A percentile compares a stretch with the other conserved stretches of the same genome.
Evolutionary conservation across 2,329 filamentous ascomycete genomes (phyloP).

Genomic region (Fusarium compactum): DNA sequence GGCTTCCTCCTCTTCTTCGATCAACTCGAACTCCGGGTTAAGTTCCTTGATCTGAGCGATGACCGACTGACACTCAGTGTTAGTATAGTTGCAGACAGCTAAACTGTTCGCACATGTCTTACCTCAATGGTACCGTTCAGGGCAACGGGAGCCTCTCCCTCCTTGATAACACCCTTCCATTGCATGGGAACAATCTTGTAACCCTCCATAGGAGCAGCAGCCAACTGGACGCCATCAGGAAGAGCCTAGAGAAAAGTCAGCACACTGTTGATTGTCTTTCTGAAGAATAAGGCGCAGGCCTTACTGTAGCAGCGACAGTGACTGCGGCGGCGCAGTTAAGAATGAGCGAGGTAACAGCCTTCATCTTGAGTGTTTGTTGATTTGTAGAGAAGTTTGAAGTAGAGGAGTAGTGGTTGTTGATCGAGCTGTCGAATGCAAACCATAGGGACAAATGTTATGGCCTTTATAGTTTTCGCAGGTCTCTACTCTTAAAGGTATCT

Average conservation of each 20-base stretch:
- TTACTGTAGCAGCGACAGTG: neutral
- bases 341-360: neutral
- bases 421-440: neutral
- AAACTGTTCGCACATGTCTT: neutral
- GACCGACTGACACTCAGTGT: neutral
- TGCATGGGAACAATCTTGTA: neutral
- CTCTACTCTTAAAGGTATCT: neutral
- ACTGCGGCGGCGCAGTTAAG: neutral
- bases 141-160: neutral
- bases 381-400: neutral
- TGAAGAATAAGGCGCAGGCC: neutral
- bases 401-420: neutral
- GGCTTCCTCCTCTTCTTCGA: neutral
- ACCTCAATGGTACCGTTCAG: neutral
- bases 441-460: neutral
- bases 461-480: neutral
- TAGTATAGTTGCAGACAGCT: neutral
- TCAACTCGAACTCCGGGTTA: neutral
- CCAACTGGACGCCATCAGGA: neutral
- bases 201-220: neutral
- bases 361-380: neutral
- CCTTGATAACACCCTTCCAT: neutral
- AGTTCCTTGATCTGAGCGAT: neutral
- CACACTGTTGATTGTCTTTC: neutral
- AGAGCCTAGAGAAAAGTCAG: neutral